Evolutionary conservation across 768 basidiomycete genomes (phyloP).

Genomic region (Nevesoporus exiguus): DNA sequence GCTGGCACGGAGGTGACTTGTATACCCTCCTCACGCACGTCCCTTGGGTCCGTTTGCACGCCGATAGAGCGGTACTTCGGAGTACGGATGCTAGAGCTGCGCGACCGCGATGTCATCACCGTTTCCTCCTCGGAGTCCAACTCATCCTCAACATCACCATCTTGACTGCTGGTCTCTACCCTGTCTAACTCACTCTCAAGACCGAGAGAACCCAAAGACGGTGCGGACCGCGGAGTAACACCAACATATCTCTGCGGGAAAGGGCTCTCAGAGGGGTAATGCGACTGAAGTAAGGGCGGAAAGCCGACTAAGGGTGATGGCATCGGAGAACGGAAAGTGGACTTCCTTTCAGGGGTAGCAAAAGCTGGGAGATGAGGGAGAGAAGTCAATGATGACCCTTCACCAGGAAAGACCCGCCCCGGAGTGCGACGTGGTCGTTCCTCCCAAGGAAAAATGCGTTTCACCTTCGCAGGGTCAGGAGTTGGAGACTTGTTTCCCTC

Average conservation of each 20-base stretch:
- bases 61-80: constrained; percentile 61
- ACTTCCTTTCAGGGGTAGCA: constrained; percentile 24
- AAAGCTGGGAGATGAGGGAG: constrained; percentile 34
- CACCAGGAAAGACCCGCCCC: constrained; percentile 68
- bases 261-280: constrained; percentile 84
- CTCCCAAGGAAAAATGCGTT: constrained; percentile 95
- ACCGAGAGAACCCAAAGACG: constrained; percentile 36
- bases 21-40: constrained; percentile 52
- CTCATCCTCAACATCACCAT: constrained; percentile 81
- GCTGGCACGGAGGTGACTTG: constrained; percentile 44
- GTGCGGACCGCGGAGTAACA: constrained; percentile 50
- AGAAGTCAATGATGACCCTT: constrained; percentile 48
- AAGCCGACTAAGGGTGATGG: constrained; percentile 42
- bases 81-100: constrained; percentile 31
- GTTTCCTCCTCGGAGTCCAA: constrained; percentile 51
- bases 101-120: constrained; percentile 32
- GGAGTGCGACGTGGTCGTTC: constrained; percentile 63
- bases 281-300: constrained; percentile 58
- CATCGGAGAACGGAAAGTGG: constrained; percentile 21
- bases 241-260: constrained; percentile 76
- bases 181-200: constrained; percentile 31
- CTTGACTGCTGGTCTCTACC: constrained; percentile 68
- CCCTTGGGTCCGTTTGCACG: constrained; percentile 63
- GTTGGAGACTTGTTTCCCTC: constrained; percentile 44
- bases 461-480: constrained; percentile 72